Conservation (phyloP, 176 grass and related monocot genomes). For the Saccharum officinarum region DNA sequence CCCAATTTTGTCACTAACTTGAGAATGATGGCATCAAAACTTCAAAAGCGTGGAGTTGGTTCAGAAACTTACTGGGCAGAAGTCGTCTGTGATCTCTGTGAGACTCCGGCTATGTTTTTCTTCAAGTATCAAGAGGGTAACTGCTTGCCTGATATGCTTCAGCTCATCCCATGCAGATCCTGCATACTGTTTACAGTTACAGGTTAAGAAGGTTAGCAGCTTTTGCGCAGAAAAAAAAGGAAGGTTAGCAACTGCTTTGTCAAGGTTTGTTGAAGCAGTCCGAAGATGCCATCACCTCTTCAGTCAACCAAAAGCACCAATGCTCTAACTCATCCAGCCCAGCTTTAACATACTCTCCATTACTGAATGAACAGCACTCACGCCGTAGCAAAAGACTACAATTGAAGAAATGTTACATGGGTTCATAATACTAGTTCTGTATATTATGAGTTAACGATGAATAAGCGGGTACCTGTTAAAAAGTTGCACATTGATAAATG, state of each 20-base stretch:
- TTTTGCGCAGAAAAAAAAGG: background rate
- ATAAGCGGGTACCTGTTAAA: slow-evolving; percentile 59
- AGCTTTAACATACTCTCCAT: slow-evolving; percentile 70
- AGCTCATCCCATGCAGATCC: slow-evolving; percentile 71
- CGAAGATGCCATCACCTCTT: slow-evolving; percentile 44
- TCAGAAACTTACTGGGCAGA: slow-evolving; percentile 25
- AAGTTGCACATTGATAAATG: slow-evolving; percentile 75
- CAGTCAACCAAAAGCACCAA: slow-evolving; percentile 67
- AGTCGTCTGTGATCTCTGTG: slow-evolving; percentile 34
- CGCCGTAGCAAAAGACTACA: slow-evolving; percentile 67
- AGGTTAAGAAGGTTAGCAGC: slow-evolving; percentile 23
- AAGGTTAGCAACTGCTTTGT: slow-evolving; percentile 16
- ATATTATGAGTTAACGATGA: background rate
- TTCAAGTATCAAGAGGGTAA: slow-evolving; percentile 57
- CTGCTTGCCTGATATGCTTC: slow-evolving; percentile 69
- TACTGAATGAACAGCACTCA: slow-evolving; percentile 82
- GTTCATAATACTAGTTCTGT: background rate
- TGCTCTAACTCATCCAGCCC: slow-evolving; percentile 71
- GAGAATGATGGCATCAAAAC: background rate
- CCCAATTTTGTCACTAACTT: background rate
- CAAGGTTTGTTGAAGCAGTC: background rate
- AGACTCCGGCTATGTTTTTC: slow-evolving; percentile 48
- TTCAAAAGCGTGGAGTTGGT: background rate
- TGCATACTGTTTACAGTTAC: slow-evolving; percentile 51
- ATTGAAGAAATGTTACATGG: background rate